Percentiles rank a stretch among this genome's conserved stretches.
Evolutionary conservation across 2,329 filamentous ascomycete genomes (phyloP).

Genomic region (Ceratocystis harringtonii): DNA sequence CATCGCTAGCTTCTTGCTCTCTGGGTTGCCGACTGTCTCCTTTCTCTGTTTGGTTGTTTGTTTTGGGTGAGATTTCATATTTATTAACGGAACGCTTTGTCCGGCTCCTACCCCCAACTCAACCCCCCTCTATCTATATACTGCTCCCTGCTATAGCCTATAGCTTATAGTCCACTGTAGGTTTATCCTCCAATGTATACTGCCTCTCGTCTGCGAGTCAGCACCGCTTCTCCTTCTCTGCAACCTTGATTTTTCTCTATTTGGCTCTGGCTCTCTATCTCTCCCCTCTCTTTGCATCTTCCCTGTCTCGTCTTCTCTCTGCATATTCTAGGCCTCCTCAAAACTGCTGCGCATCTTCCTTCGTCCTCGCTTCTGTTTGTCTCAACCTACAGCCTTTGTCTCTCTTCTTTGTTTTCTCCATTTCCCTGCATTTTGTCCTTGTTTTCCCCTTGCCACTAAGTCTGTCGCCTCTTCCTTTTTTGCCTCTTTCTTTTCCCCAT

Average conservation of each 20-base stretch:
- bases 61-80: not conserved
- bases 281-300: not conserved
- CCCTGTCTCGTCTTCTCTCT: not conserved
- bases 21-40: not conserved
- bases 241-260: not conserved
- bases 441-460: slow-evolving; percentile 5
- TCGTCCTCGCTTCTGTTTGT: slow-evolving; percentile 9
- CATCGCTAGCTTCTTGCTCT: not conserved
- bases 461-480: not conserved
- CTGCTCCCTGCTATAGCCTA: not conserved
- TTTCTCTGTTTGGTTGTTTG: not conserved
- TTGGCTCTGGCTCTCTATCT: too few species aligned
- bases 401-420: not conserved
- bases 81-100: not conserved
- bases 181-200: not conserved
- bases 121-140: not conserved
- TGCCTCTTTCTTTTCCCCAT: not conserved
- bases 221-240: not conserved
- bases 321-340: not conserved
- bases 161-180: not conserved
- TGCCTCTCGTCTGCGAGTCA: not conserved
- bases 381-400: slow-evolving; percentile 6
- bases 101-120: not conserved
- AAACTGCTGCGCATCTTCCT: slow-evolving; percentile 6
- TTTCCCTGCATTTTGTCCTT: not conserved